Base-by-base conservation (phyloP, 306 rosid genomes). In the Cyamopsis tetragonoloba region DNA sequence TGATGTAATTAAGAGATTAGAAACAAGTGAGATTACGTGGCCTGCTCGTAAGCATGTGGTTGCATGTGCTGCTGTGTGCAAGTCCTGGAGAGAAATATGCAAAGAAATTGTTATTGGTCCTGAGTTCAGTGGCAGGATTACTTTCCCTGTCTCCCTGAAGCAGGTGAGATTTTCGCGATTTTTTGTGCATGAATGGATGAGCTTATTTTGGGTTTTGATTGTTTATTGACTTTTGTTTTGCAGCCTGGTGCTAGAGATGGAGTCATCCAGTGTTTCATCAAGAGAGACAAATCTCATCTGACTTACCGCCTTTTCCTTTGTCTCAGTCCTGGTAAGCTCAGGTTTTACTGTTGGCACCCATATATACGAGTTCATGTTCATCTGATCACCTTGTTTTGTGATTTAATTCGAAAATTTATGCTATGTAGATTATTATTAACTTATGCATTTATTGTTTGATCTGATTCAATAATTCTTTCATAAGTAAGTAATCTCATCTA, bases 21-120 rank as follows among this genome's bases (percentile, higher is more conserved):
- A 88, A 78, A 89, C 83, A 31, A 86, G 89, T 68, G 98, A 91
- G 85, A 83, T 83, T 70, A 54, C 86, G 0, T 91, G 98, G 98
- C 98, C 98, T 62, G 57, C 86, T 63, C 95, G 98, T 19, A 88
- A 75, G 60, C 70, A 91, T 38, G 91, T 91, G 20, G 95, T 91
- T 66, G 84, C 91, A 0, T 91, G 97, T 68, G 89, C 95, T 63
- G 89, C 84, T 2, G 98, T 91, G 18, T 91, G 98, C 79, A 83
- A 86, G 57, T 82, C 98, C 7, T 91, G 98, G 97, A 86, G 98
- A 85, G 96, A 86, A 50, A 87, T 87, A 86, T 89, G 98, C 82
- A 85, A 80, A 82, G 96, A 91, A 82, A 82, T 91, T 63, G 95
- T 89, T 50, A 79, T 50, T 61, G 51, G 73, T 71, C 96, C 86